Conservation (phyloP, 2,329 filamentous ascomycete species). For the Parascedosporium putredinis region DNA sequence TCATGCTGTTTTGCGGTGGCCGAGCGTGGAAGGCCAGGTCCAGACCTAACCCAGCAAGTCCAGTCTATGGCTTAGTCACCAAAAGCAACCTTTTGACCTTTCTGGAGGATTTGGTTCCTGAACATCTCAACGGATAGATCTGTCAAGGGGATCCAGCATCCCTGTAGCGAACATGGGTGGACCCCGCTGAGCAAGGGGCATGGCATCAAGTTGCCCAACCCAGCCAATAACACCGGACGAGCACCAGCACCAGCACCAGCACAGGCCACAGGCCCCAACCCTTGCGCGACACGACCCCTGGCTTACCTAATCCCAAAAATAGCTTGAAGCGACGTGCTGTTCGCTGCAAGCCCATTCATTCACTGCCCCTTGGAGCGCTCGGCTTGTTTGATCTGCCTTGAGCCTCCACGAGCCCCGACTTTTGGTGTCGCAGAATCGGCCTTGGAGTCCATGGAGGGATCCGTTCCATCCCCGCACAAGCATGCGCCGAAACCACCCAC, state of each 20-base stretch:
- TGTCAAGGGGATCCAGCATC: too few relatives aligned
- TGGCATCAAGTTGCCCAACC: too few relatives aligned
- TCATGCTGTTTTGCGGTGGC: too few relatives aligned
- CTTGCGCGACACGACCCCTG: not conserved
- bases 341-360: not conserved
- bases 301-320: conserved; percentile 4
- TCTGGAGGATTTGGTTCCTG: not conserved
- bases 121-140: not conserved
- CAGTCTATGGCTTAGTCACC: too few relatives aligned
- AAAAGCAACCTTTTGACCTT: not conserved
- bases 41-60: too few relatives aligned
- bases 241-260: too few relatives aligned
- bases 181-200: too few relatives aligned
- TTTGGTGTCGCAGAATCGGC: not conserved
- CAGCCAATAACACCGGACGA: too few relatives aligned
- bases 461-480: not conserved
- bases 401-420: not conserved
- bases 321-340: not conserved
- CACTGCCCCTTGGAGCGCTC: not conserved
- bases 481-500: too few relatives aligned
- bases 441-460: too few relatives aligned
- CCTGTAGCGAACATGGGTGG: too few relatives aligned
- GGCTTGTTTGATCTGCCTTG: conserved; percentile 1
- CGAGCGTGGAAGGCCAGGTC: too few relatives aligned
- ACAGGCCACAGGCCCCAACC: not conserved